These are phyloP conservation scores for Termitomyces sp. DNA, from an alignment of 768 basidiomycete genomes.

Conservation along the genomic window DNA sequence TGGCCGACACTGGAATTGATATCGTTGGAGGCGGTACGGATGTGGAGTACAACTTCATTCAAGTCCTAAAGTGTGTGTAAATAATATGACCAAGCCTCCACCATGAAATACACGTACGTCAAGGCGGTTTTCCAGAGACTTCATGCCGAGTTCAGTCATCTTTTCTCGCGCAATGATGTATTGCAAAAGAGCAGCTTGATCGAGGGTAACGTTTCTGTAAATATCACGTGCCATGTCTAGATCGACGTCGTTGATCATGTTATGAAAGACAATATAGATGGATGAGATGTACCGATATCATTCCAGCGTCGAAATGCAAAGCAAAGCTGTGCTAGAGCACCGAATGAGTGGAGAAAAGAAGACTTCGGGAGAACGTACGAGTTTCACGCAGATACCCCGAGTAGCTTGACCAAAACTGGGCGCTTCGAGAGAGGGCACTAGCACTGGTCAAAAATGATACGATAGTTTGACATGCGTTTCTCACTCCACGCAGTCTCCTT, in stretches of 20 bases:
- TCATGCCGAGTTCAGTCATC: constrained; percentile 24
- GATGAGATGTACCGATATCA: constrained; percentile 56
- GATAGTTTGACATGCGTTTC: background rate
- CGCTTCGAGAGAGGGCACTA: constrained; percentile 73
- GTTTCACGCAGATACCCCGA: constrained; percentile 81
- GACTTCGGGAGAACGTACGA: constrained; percentile 43
- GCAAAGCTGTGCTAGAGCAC: constrained; percentile 64
- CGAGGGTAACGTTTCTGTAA: constrained; percentile 63
- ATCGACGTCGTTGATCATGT: constrained; percentile 3
- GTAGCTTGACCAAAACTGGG: constrained; percentile 85
- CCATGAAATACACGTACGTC: constrained; percentile 19
- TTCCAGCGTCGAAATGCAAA: constrained; percentile 72
- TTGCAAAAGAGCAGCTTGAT: constrained; percentile 51
- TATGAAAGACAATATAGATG: background rate
- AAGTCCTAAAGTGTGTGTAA: constrained; percentile 12
- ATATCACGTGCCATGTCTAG: constrained; percentile 63
- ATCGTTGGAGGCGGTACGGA: constrained; percentile 6
- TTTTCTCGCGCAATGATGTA: constrained; percentile 47
- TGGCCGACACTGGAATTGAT: constrained; percentile 2
- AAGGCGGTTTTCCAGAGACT: constrained; percentile 29
- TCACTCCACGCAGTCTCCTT: constrained; percentile 55
- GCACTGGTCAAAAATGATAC: background rate
- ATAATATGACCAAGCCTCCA: background rate
- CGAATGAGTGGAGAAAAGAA: background rate
- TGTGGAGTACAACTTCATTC: constrained; percentile 12